Percentiles rank a stretch among this genome's conserved stretches.
Evolutionary conservation across 1,284 basidiomycete genomes (phyloP).

Genomic region (Puccinia coronata): DNA sequence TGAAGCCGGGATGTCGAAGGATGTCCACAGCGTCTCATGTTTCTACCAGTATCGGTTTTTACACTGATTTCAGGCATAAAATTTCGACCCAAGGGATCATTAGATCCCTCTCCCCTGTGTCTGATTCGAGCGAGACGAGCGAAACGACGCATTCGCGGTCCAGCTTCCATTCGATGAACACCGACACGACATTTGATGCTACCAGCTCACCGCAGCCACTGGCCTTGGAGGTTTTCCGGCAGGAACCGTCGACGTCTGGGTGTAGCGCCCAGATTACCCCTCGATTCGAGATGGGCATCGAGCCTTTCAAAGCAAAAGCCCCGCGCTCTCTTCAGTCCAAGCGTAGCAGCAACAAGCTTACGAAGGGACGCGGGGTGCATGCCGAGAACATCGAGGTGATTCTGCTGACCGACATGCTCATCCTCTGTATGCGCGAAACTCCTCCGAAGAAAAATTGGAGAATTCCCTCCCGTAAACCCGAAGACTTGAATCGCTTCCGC

Average conservation of each 20-base stretch:
- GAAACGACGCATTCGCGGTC: constrained; percentile 10
- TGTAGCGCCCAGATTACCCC: background rate
- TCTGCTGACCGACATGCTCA: constrained; percentile 6
- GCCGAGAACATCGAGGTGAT: constrained; percentile 18
- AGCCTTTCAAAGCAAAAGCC: background rate
- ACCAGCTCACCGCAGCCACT: background rate
- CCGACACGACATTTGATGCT: background rate
- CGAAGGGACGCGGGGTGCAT: background rate
- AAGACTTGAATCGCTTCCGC: constrained; percentile 2
- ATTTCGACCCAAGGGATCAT: background rate
- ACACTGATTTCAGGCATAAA: background rate
- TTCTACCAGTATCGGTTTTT: background rate
- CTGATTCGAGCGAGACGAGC: constrained; percentile 17
- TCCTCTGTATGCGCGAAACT: constrained; percentile 16
- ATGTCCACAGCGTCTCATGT: background rate
- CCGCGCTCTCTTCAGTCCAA: constrained; percentile 9
- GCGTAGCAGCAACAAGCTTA: constrained; percentile 12
- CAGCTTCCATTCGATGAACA: constrained; percentile 19
- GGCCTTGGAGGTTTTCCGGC: background rate
- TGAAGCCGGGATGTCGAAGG: background rate
- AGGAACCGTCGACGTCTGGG: background rate
- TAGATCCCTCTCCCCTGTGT: constrained; percentile 3
- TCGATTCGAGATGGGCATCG: background rate
- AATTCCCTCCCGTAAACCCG: background rate
- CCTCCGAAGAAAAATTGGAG: constrained; percentile 24